A percentile compares a stretch with the other conserved stretches of the same genome.
Conservation (phyloP, 176 grass and related monocot genomes). For the Raddia guianensis region DNA sequence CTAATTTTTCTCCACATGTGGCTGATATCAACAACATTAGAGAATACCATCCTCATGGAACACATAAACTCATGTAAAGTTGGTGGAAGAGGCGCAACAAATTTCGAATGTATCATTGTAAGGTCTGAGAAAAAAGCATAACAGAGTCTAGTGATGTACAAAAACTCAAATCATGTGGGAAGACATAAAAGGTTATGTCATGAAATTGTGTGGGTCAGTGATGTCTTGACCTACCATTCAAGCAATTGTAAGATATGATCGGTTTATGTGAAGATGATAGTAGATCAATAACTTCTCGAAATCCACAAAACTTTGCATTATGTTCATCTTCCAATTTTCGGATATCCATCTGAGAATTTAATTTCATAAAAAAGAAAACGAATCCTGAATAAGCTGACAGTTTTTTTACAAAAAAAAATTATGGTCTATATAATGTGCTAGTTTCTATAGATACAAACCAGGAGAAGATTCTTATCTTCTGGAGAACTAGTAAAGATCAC, state of each 20-base stretch:
- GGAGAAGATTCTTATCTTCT: constrained; percentile 84
- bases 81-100: constrained; percentile 71
- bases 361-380: background rate
- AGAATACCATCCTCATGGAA: constrained; percentile 86
- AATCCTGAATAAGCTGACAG: constrained; percentile 13
- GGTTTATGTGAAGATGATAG: constrained; percentile 81
- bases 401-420: background rate
- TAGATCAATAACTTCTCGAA: constrained; percentile 94
- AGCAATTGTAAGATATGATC: constrained; percentile 80
- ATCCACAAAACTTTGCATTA: constrained; percentile 73
- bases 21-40: constrained; percentile 77
- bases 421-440: constrained; percentile 14
- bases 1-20: constrained; percentile 82
- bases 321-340: constrained; percentile 66
- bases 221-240: constrained; percentile 64
- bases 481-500: constrained; percentile 79
- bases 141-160: background rate
- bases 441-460: constrained; percentile 63
- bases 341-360: constrained; percentile 61
- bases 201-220: constrained; percentile 8
- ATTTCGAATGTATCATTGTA: constrained; percentile 89
- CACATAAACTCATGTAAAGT: constrained; percentile 75
- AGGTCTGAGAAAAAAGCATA: constrained; percentile 58
- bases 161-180: no score
- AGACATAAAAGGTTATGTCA: constrained; percentile 19